Percentiles rank a stretch among this genome's conserved stretches.
These are phyloP conservation scores for Myotisia sp. DNA, from an alignment of 2,329 filamentous ascomycete species.

Conservation along the genomic window DNA sequence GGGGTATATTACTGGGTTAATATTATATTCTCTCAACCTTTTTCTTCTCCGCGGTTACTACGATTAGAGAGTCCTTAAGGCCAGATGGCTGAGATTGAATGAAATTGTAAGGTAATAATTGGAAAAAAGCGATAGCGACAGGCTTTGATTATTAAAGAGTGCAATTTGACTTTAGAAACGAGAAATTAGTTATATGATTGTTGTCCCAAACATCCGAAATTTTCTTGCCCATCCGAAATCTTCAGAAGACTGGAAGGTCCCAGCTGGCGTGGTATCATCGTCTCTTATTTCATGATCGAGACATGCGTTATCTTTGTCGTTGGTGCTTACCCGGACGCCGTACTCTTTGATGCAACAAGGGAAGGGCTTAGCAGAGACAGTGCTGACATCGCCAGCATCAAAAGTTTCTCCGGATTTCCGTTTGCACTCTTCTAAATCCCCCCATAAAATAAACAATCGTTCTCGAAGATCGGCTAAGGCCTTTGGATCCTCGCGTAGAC, in stretches of 20 bases:
- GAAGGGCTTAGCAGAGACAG: conserved; percentile 46
- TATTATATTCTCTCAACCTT: too few species aligned
- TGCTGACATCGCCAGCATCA: conserved; percentile 12
- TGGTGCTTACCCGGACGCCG: conserved; percentile 32
- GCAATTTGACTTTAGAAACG: too few species aligned
- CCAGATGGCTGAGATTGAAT: too few species aligned
- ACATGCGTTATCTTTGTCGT: too few species aligned
- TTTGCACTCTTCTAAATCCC: conserved; percentile 64
- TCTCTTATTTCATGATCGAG: conserved; percentile 14
- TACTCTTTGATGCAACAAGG: conserved; percentile 59
- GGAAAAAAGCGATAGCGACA: too few species aligned
- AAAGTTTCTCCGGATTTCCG: conserved; percentile 17
- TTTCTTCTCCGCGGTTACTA: too few species aligned
- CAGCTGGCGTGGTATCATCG: conserved; percentile 30
- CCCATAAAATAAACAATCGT: conserved; percentile 68
- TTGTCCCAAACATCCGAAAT: conserved; percentile 52
- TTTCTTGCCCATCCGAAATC: conserved; percentile 45
- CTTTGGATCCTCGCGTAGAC: conserved; percentile 41
- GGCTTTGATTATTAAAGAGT: too few species aligned
- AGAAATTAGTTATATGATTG: conserved; percentile 28
- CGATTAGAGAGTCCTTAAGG: too few species aligned
- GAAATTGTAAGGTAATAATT: too few species aligned
- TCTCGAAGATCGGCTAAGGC: conserved; percentile 46
- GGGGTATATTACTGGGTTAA: too few species aligned
- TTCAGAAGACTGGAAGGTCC: too few species aligned